Base-by-base conservation (phyloP, 805 yeast genomes). In the Saccharomycopsis sp. region DNA sequence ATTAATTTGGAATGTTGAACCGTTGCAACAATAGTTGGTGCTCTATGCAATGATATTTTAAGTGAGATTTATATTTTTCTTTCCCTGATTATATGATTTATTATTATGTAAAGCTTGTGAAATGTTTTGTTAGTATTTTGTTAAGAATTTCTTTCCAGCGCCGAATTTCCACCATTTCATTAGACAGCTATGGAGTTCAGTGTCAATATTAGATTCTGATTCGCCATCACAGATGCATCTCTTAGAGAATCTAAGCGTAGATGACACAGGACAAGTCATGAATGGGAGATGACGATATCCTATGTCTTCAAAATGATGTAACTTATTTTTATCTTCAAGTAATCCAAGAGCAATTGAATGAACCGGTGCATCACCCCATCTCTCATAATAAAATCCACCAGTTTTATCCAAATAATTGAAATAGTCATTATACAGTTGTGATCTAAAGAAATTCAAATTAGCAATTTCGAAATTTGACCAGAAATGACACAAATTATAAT, bases 331-430 rank as follows among this genome's bases (percentile, higher is more conserved):
- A 50, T 78, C 74, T 50, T 85, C 62, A 36, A 85, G 59, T 35
- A 85, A 59, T 0, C 83, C 59, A 1, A 75, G 79, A 1, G 78
- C 95, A 23, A 86, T 66, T 0, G 90, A 69, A 59, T 87, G 96
- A 13, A 87, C 85, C 0, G 96, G 96, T 0, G 96, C 96, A 64
- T 88, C 96, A 13, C 96, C 96, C 96, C 96, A 88, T 47, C 96
- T 66, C 62, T 87, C 96, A 45, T 83, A 81, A 60, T 82, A 82
- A 58, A 85, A 85, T 3, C 93, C 93, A 39, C 87, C 89, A 16
- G 75, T 67, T 24, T 68, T 55, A 59, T 85, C 86, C 51, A 85
- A 67, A 59, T 66, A 67, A 22, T 81, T 72, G 58, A 85, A 85
- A 59, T 70, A 84, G 43, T 67, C 68, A 36, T 64, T 57, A 61